Evolutionary conservation across 441 rosid genomes (phyloP).

Genomic region (Eruca vesicaria): DNA sequence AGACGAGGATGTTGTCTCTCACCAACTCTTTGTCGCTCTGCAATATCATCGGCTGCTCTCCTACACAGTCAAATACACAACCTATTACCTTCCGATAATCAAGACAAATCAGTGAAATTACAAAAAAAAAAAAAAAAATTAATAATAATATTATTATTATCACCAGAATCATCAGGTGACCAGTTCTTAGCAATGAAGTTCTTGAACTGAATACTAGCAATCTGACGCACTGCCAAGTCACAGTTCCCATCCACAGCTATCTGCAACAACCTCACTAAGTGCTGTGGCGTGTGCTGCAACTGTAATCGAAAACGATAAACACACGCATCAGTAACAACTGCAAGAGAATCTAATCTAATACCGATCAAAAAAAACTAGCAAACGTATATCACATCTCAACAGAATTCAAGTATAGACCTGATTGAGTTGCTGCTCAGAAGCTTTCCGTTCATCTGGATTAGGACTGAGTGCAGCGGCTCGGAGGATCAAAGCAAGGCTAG

Average conservation of each 20-base stretch:
- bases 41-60: conserved; percentile 67
- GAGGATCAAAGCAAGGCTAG: conserved; percentile 67
- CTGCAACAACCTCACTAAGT: conserved; percentile 85
- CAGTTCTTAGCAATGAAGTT: conserved; percentile 93
- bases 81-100: not conserved
- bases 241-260: conserved; percentile 81
- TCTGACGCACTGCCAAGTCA: conserved; percentile 90
- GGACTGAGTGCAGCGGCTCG: conserved; percentile 78
- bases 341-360: not conserved
- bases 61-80: conserved; percentile 35
- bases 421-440: conserved; percentile 85
- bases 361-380: not conserved
- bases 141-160: not conserved
- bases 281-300: conserved; percentile 92
- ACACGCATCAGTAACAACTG: not conserved
- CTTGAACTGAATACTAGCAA: conserved; percentile 95
- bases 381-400: not conserved
- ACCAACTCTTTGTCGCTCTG: conserved; percentile 76
- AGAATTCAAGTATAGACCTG: conserved; percentile 49
- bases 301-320: conserved; percentile 34
- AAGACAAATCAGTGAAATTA: not conserved
- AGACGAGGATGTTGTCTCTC: conserved; percentile 82
- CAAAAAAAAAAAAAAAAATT: not conserved
- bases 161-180: conserved; percentile 56
- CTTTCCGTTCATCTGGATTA: conserved; percentile 87